Percentiles rank a stretch among this genome's conserved stretches.
Conservation (phyloP, 495 filamentous ascomycete genomes). For the Penicillium paradoxum region DNA sequence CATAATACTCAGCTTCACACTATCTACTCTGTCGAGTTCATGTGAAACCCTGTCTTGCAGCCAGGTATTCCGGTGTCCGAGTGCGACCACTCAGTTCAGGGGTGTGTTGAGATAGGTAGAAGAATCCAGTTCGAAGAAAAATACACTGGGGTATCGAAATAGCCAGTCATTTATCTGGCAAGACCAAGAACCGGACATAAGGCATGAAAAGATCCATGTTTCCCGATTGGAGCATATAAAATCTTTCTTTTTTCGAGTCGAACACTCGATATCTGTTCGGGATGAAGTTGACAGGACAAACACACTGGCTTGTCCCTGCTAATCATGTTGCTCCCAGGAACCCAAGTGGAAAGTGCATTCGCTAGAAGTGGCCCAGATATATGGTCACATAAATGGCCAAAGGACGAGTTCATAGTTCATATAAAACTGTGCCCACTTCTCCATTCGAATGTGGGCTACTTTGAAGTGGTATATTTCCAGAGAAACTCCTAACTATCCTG, state of each 20-base stretch:
- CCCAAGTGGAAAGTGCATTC: neutral
- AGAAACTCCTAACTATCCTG: constrained; percentile 17
- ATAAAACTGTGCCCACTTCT: constrained; percentile 4
- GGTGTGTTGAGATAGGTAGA: constrained; percentile 1
- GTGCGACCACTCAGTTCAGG: constrained; percentile 5
- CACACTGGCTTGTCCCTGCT: too few relatives aligned
- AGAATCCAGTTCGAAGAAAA: neutral
- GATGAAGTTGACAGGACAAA: too few relatives aligned
- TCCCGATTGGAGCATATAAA: constrained; percentile 8
- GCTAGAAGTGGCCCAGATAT: neutral
- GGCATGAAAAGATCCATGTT: neutral
- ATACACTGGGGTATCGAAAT: neutral
- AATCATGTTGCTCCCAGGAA: too few relatives aligned
- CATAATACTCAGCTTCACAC: neutral
- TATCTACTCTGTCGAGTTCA: neutral
- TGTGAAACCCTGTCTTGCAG: constrained; percentile 12
- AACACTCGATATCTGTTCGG: too few relatives aligned
- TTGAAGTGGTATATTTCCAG: constrained; percentile 1
- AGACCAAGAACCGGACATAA: neutral
- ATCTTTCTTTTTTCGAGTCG: neutral
- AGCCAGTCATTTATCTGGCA: neutral
- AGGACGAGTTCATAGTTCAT: neutral
- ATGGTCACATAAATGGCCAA: neutral
- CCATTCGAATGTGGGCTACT: neutral
- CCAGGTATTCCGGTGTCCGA: constrained; percentile 1